Evolutionary conservation across 148 eudicot species (phyloP).

Genomic region (Diospyros kaki): DNA sequence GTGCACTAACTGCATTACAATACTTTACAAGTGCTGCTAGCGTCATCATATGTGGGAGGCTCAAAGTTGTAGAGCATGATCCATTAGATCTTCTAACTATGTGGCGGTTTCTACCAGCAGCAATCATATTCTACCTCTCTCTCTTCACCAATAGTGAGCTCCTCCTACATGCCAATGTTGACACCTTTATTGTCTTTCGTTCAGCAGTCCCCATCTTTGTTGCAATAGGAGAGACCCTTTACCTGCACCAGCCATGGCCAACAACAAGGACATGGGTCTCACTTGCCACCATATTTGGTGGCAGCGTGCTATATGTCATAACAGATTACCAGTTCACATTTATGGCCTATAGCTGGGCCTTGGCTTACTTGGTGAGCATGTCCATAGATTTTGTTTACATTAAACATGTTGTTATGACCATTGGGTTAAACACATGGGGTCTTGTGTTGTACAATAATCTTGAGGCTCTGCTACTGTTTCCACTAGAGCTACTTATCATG

Average conservation of each 20-base stretch:
- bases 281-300: slow-evolving; percentile 79
- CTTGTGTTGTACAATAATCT: slow-evolving; percentile 91
- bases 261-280: slow-evolving; percentile 75
- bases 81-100: slow-evolving; percentile 59
- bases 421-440: slow-evolving; percentile 92
- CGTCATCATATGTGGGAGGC: slow-evolving; percentile 54
- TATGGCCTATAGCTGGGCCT: slow-evolving; percentile 82
- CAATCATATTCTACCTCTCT: slow-evolving; percentile 82
- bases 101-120: slow-evolving; percentile 90
- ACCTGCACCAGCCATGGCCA: slow-evolving; percentile 96
- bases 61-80: slow-evolving; percentile 63
- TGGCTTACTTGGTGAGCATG: slow-evolving; percentile 90
- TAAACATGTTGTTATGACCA: slow-evolving; percentile 94
- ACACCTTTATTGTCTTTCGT: slow-evolving; percentile 84
- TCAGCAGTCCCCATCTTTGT: slow-evolving; percentile 86
- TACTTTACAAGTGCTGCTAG: slow-evolving; percentile 86
- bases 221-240: slow-evolving; percentile 85
- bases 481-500: slow-evolving; percentile 80
- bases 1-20: slow-evolving; percentile 84
- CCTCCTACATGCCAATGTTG: slow-evolving; percentile 90
- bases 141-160: slow-evolving; percentile 95
- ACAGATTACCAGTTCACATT: slow-evolving; percentile 91
- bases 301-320: slow-evolving; percentile 75
- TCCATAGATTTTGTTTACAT: slow-evolving; percentile 92
- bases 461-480: slow-evolving; percentile 82